Conservation (phyloP, 2,329 filamentous ascomycete species). For the Curvularia sp. region DNA sequence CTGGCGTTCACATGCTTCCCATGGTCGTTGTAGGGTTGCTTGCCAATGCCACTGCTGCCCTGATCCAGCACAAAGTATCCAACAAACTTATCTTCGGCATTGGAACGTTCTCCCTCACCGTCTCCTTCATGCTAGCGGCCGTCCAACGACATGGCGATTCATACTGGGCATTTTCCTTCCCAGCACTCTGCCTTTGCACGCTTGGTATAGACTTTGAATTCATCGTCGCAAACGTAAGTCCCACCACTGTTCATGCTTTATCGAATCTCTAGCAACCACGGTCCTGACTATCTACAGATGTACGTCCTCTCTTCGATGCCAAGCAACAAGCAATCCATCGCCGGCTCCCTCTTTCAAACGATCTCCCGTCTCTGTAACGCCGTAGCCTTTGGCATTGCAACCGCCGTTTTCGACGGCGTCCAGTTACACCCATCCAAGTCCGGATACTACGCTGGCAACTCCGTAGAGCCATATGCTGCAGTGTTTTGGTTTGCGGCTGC, state of each 20-base stretch:
- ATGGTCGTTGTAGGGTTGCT: constrained; percentile 68
- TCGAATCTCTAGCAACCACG: too few species aligned
- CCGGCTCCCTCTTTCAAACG: constrained; percentile 73
- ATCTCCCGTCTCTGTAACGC: constrained; percentile 66
- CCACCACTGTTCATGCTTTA: background rate
- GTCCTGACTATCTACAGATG: constrained; percentile 55
- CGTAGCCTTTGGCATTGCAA: constrained; percentile 67
- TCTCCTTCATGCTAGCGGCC: constrained; percentile 61
- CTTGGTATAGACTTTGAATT: constrained; percentile 73
- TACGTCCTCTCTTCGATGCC: constrained; percentile 73
- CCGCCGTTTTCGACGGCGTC: constrained; percentile 64
- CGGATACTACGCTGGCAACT: constrained; percentile 54
- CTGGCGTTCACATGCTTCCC: constrained; percentile 69
- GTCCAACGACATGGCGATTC: constrained; percentile 62
- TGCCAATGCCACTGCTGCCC: constrained; percentile 68
- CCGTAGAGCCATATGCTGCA: constrained; percentile 59
- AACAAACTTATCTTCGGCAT: constrained; percentile 68
- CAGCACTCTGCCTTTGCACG: constrained; percentile 65
- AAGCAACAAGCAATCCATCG: constrained; percentile 67
- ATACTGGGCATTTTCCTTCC: constrained; percentile 73
- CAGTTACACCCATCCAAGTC: constrained; percentile 39
- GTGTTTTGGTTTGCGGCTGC: constrained; percentile 60
- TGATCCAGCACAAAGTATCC: constrained; percentile 67
- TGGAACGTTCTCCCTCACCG: constrained; percentile 55
- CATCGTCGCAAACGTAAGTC: constrained; percentile 69